phyloP scores from a whole-genome alignment of 2,329 filamentous ascomycete genomes.

The Fonsecaea nubica region DNA sequence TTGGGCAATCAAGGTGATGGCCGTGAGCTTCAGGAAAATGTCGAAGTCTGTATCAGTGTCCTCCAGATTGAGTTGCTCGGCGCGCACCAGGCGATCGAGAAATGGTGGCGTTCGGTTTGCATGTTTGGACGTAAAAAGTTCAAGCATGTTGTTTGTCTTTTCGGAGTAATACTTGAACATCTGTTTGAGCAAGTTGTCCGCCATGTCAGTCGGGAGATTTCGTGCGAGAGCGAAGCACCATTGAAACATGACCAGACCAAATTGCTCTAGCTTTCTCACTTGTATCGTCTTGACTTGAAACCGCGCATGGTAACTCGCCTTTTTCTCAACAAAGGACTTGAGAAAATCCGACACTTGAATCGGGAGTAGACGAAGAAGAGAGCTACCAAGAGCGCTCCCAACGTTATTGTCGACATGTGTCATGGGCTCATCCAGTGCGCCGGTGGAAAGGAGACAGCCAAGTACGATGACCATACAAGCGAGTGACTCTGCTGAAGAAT shows the following conservation, averaged over 20 bases:
- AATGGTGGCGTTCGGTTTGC: constrained; percentile 19
- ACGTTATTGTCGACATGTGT: neutral
- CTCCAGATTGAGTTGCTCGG: constrained; percentile 22
- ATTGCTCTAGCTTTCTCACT: constrained; percentile 19
- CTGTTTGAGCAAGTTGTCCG: constrained; percentile 31
- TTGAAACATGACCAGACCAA: constrained; percentile 26
- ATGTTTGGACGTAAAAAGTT: constrained; percentile 27
- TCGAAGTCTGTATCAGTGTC: constrained; percentile 33
- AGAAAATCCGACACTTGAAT: constrained; percentile 28
- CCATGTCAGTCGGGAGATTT: constrained; percentile 12
- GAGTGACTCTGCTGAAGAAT: constrained; percentile 17
- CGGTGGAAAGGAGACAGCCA: constrained; percentile 24
- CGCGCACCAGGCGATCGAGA: constrained; percentile 20
- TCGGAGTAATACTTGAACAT: constrained; percentile 36
- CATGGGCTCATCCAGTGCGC: constrained; percentile 3
- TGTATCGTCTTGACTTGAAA: neutral
- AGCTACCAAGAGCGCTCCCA: neutral
- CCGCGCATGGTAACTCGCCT: neutral
- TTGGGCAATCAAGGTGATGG: constrained; percentile 24
- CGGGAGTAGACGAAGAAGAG: constrained; percentile 19
- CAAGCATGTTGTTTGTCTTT: constrained; percentile 36
- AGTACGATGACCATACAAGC: constrained; percentile 27
- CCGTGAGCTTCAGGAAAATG: constrained; percentile 36
- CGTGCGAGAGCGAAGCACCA: constrained; percentile 32
- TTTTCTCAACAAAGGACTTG: constrained; percentile 23